Evolutionary conservation across 1,284 basidiomycete species (phyloP).

Genomic region (Meira miltonrushii): DNA sequence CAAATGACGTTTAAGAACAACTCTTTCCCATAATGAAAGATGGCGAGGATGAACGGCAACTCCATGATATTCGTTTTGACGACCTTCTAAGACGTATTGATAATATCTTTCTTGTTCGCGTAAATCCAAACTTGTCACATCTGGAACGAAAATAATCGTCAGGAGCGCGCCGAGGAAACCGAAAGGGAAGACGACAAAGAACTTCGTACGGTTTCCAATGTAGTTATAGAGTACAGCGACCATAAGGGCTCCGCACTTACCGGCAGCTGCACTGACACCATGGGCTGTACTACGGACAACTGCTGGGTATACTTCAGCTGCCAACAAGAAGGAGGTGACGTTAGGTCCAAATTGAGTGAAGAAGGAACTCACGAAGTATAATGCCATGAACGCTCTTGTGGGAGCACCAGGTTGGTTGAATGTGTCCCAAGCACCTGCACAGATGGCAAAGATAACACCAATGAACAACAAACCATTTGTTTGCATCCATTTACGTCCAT

Average conservation of each 20-base stretch:
- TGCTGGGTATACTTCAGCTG: conserved; percentile 51
- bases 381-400: conserved; percentile 55
- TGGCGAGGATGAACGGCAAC: conserved; percentile 59
- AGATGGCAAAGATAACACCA: conserved; percentile 55
- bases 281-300: conserved; percentile 53
- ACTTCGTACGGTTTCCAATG: conserved; percentile 22
- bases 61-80: conserved; percentile 58
- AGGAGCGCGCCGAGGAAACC: conserved; percentile 56
- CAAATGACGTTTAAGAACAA: conserved; percentile 57
- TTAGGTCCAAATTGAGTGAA: conserved; percentile 60
- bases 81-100: conserved; percentile 57
- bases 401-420: conserved; percentile 27
- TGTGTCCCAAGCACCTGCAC: conserved; percentile 12
- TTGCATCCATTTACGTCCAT: conserved; percentile 56
- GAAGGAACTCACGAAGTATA: conserved; percentile 58
- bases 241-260: conserved; percentile 53
- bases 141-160: conserved; percentile 57
- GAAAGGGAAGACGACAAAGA: conserved; percentile 45
- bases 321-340: conserved; percentile 53
- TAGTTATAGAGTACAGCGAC: conserved; percentile 54
- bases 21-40: conserved; percentile 56
- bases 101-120: conserved; percentile 61
- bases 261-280: conserved; percentile 52
- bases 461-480: conserved; percentile 57
- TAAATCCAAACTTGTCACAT: conserved; percentile 60